These are phyloP conservation scores for Saturnispora gosingensis DNA, from an alignment of 805 yeast species.

Conservation along the genomic window DNA sequence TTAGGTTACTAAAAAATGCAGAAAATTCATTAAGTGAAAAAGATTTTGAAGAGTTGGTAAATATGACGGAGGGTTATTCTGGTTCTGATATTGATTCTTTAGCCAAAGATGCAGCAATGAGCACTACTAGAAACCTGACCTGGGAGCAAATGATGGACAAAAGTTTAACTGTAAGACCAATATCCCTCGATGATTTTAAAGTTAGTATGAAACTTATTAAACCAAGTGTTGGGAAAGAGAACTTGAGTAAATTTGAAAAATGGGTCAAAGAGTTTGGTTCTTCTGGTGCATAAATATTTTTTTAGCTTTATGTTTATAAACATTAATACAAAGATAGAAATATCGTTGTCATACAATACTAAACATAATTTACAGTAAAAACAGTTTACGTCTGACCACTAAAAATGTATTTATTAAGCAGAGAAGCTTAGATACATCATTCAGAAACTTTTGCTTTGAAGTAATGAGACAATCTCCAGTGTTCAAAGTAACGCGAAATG, in stretches of 20 bases:
- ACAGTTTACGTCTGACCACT: neutral
- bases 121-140: conserved; percentile 84
- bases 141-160: conserved; percentile 64
- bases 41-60: conserved; percentile 53
- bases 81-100: conserved; percentile 89
- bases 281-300: conserved; percentile 55
- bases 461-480: neutral
- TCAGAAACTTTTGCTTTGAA: neutral
- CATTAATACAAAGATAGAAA: neutral
- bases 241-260: conserved; percentile 67
- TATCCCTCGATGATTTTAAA: conserved; percentile 62
- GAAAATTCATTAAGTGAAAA: conserved; percentile 55
- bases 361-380: neutral
- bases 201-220: conserved; percentile 69
- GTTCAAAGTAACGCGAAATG: neutral
- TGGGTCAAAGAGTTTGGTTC: conserved; percentile 88
- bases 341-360: neutral
- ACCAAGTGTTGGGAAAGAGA: conserved; percentile 82
- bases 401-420: neutral
- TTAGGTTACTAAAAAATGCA: conserved; percentile 59
- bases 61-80: conserved; percentile 59
- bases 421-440: too few relatives aligned
- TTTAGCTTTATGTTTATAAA: neutral
- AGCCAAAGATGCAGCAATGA: conserved; percentile 98
- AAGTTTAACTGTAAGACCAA: conserved; percentile 70